Evolutionary conservation across 78 protist species (phyloP), one percentile per base, ranked within the genome.

Genomic region (Dictyostelium capitatum): DNA sequence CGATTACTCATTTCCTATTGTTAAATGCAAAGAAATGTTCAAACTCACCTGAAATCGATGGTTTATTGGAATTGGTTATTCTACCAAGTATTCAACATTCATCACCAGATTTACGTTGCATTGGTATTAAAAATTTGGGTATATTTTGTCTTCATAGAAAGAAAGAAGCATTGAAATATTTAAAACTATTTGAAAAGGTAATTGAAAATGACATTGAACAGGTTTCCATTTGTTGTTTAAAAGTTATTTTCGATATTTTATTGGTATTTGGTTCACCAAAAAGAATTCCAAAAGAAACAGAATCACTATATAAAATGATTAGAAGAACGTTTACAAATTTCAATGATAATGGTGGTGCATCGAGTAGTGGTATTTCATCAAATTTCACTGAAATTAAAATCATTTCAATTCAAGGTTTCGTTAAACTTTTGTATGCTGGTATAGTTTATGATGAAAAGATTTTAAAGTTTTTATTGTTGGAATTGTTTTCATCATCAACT

Each of bases 191-290:
- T 77, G 72, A 56, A 59, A 87, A 32, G 23, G 65, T 50, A 20
- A 19, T 87, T 6, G 84, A 87, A 20, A 87, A 74, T 77, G 93
- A 87, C 64, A 77, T 32, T 15, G 46, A 20, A 7, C 15, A 47
- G 20, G 69, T 87, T 19, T 56, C 67, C 12, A 32, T 77, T 0
- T 25, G 53, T 17, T 77, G 70, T 37, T 32, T 87, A 23, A 74
- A 47, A 19, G 93, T 87, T 62, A 64, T 74, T 19, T 87, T 87
- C 41, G 93, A 87, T 51, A 77, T 87, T 20, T 51, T 87, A 25
- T 20, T 87, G 54, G 93, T 87, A 50, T 87, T 59, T 87, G 93
- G 93, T 10, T 77, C 93, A 51, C 93, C 93, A 4, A 62, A 77
- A 1, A 23, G 62, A 46, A 74, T 87, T n/a, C 85, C 93, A 46